Base-by-base conservation (phyloP, 179 eudicot species). In the Beta corolliflora region DNA sequence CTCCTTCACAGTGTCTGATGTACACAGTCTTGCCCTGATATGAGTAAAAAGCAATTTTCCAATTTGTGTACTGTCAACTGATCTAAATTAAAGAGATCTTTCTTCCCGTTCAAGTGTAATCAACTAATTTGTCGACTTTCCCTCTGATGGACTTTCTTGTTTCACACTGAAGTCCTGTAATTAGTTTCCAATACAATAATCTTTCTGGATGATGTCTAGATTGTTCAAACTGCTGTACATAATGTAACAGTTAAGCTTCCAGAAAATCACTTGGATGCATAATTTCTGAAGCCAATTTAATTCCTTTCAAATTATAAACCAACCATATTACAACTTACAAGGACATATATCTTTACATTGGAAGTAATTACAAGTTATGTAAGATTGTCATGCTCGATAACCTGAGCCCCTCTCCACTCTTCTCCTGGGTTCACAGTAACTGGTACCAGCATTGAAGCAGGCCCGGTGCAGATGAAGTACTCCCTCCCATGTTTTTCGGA, bases 361-460 rank as follows among this genome's bases (percentile, higher is more conserved):
- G 10, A 64, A 56, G 78, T 71, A 77, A 54, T 45, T 61, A 71
- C 68, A 71, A 68, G 54, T 68, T 84, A 84, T 15, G 83, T 46
- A 84, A 95, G 88, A 84, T 95, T 95, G 79, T 95, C 98, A 78
- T 95, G 98, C 85, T 95, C 95, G 65, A 93, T 90, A 73, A 92
- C 91, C 75, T 91, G 94, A 44, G 97, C 98, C 66, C 97, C 98
- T 90, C 86, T 91, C 98, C 98, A 95, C 58, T 82, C 88, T 77
- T 92, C 97, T 73, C 95, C 97, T 18, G 98, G 98, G 55, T 91
- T 88, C 41, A 92, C 83, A 45, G 88, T 85, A 79, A 90, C 89
- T 0, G 97, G 98, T 69, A 87, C 91, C 69, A 95, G 73, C 92
- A 93, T 84, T 2, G 98, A 88, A 82, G 97, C 97, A 25, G 97